These are phyloP conservation scores for Umbelopsis vinacea DNA, from an alignment of 192 early-diverging fungal species.

Conservation along the genomic window DNA sequence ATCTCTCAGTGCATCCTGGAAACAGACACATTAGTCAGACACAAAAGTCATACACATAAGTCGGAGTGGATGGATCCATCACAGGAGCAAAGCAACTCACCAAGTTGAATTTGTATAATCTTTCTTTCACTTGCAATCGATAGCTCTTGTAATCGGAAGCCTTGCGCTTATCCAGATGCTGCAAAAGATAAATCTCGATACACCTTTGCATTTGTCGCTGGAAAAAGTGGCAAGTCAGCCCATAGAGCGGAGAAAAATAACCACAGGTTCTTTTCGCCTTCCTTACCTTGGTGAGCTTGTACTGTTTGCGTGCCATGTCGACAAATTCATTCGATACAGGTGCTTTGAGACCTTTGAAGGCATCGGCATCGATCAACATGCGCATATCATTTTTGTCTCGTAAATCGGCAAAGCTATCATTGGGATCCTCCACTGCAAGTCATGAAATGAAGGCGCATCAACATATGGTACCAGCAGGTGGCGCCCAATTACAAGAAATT, in stretches of 20 bases:
- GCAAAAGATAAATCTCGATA: conserved; percentile 77
- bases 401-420: conserved; percentile 84
- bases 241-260: too few species aligned
- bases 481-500: too few species aligned
- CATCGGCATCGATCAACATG: conserved; percentile 56
- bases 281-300: conserved; percentile 78
- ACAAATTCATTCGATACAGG: conserved; percentile 61
- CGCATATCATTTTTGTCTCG: conserved; percentile 85
- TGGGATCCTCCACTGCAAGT: conserved; percentile 87
- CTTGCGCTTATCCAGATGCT: conserved; percentile 59
- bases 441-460: too few species aligned
- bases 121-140: conserved; percentile 82
- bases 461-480: too few species aligned
- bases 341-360: conserved; percentile 62
- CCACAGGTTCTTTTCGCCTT: background rate
- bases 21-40: conserved; percentile 24
- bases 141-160: conserved; percentile 55
- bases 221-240: background rate
- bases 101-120: conserved; percentile 81
- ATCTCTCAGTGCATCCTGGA: conserved; percentile 64
- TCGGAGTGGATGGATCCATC: background rate
- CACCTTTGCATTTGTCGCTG: conserved; percentile 84
- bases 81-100: conserved; percentile 43
- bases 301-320: conserved; percentile 55
- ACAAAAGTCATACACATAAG: too few species aligned